Evolutionary conservation across 164 flowering plant species (phyloP).

Genomic region (Piper longum): DNA sequence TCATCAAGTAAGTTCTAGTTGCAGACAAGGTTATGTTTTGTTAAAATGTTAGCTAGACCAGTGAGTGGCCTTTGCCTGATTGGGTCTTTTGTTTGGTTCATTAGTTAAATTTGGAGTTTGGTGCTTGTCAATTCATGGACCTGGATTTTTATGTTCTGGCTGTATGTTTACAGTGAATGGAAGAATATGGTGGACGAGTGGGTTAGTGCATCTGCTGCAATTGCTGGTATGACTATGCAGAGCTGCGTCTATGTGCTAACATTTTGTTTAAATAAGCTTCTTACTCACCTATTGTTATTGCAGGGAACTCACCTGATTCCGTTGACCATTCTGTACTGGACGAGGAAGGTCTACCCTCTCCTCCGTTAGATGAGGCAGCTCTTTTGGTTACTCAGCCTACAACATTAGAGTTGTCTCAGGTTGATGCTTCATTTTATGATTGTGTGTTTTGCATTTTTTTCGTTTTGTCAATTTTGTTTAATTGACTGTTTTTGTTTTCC

Average conservation of each 20-base stretch:
- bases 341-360: slow-evolving; percentile 65
- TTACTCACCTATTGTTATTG: too few relatives aligned
- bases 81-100: neutral
- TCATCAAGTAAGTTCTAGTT: slow-evolving; percentile 44
- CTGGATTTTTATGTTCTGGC: neutral
- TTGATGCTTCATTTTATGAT: slow-evolving; percentile 5
- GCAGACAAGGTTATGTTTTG: neutral
- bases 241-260: slow-evolving; percentile 49
- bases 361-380: slow-evolving; percentile 73
- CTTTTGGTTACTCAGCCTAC: slow-evolving; percentile 43
- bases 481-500: neutral
- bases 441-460: neutral
- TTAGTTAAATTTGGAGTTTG: neutral
- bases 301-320: too few relatives aligned
- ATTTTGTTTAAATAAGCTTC: too few relatives aligned
- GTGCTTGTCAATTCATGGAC: neutral
- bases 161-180: slow-evolving; percentile 50
- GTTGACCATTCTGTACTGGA: too few relatives aligned
- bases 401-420: slow-evolving; percentile 60
- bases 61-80: neutral
- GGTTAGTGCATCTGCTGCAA: slow-evolving; percentile 36
- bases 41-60: neutral
- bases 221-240: slow-evolving; percentile 34
- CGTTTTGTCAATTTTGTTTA: neutral
- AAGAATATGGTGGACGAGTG: slow-evolving; percentile 65